A percentile compares a stretch with the other conserved stretches of the same genome.
These are phyloP conservation scores for Platismatia glauca DNA, from an alignment of 495 filamentous ascomycete species.

Conservation along the genomic window DNA sequence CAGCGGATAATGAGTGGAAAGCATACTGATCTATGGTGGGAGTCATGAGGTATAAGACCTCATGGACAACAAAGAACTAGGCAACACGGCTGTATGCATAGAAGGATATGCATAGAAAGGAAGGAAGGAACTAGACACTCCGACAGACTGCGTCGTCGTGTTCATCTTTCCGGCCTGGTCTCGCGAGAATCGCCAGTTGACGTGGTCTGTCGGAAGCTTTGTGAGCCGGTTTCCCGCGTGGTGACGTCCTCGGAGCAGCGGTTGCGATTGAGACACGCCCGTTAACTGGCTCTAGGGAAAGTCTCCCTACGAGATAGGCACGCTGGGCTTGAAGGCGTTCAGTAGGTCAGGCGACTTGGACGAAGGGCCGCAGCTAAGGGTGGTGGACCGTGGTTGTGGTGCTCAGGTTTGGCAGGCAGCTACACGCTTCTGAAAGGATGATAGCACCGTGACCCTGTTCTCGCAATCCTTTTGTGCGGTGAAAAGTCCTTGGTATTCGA, in stretches of 20 bases:
- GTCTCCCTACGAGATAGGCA: not conserved
- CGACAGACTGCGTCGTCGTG: not conserved
- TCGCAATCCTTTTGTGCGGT: not conserved
- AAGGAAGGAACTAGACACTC: no score
- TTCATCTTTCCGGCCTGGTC: not conserved
- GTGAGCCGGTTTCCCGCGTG: not conserved
- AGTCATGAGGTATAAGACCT: no score
- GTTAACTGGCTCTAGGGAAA: not conserved
- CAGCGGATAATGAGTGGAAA: no score
- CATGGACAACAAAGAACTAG: no score
- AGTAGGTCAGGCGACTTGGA: not conserved
- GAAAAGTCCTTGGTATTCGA: not conserved
- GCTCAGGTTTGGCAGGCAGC: not conserved
- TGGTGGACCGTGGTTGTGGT: no score
- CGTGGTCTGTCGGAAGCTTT: not conserved
- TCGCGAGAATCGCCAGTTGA: slow-evolving; percentile 3
- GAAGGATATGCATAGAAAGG: no score
- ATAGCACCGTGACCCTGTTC: not conserved
- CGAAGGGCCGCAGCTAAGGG: not conserved
- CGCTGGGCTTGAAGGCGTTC: not conserved
- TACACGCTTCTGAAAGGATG: not conserved
- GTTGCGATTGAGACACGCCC: not conserved
- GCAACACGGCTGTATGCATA: no score
- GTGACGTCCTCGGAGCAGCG: not conserved
- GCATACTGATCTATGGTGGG: no score